Evolutionary conservation across 1,284 basidiomycete genomes (phyloP).

Genomic region (Ganoderma multipileum): DNA sequence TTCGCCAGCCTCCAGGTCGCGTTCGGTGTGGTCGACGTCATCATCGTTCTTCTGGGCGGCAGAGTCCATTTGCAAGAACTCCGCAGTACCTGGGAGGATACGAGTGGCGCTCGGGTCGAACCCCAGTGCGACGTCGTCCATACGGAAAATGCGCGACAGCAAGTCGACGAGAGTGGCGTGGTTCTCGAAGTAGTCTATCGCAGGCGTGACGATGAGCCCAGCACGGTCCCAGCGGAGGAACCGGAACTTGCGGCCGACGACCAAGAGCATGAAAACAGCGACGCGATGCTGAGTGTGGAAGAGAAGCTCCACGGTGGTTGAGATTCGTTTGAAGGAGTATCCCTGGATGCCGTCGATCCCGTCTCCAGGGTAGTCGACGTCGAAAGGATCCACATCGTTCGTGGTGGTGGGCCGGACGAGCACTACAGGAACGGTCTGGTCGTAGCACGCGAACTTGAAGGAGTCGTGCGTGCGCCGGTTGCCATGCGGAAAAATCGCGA

Average conservation of each 20-base stretch:
- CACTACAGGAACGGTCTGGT: slow-evolving; percentile 1
- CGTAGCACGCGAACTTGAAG: background rate
- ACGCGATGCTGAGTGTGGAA: slow-evolving; percentile 19
- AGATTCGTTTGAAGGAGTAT: background rate
- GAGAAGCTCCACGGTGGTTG: background rate
- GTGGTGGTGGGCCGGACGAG: background rate
- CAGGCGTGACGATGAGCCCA: slow-evolving; percentile 8
- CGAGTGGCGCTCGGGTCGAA: slow-evolving; percentile 16
- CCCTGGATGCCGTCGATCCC: background rate
- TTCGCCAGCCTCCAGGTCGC: background rate
- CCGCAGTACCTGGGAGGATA: background rate
- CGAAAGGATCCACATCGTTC: slow-evolving; percentile 2
- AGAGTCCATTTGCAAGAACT: background rate
- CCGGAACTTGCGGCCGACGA: slow-evolving; percentile 10
- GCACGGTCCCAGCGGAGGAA: slow-evolving; percentile 20
- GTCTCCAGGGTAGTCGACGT: background rate
- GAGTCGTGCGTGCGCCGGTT: background rate
- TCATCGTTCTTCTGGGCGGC: background rate
- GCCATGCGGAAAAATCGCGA: background rate
- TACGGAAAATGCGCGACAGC: slow-evolving; percentile 6
- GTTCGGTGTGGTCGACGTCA: slow-evolving; percentile 1
- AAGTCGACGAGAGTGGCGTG: slow-evolving; percentile 3
- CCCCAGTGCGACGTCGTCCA: slow-evolving; percentile 5
- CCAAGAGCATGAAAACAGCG: slow-evolving; percentile 8
- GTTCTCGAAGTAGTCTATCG: slow-evolving; percentile 14